Evolutionary conservation across 768 basidiomycete species (phyloP).

Genomic region (Lentinula aciculospora): DNA sequence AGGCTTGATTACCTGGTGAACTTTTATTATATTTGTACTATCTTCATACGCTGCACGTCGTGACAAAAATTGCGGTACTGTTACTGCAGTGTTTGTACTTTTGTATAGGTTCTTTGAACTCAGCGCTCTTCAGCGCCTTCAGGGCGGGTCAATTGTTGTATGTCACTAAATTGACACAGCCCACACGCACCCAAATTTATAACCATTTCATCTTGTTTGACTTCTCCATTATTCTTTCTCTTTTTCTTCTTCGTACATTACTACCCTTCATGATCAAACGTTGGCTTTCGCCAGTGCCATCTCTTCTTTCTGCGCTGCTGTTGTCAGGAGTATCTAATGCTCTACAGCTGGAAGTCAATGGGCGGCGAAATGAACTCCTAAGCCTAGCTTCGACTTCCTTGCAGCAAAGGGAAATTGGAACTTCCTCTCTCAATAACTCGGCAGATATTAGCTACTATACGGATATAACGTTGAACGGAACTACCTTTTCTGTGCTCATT

Average conservation of each 20-base stretch:
- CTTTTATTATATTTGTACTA: neutral
- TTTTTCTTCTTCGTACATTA: neutral
- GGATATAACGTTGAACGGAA: constrained; percentile 30
- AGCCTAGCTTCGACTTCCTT: neutral
- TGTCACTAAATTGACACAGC: neutral
- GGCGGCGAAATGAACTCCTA: constrained; percentile 10
- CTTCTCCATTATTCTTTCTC: neutral
- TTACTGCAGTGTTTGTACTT: neutral
- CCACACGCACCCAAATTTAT: neutral
- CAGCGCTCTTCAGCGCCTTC: neutral
- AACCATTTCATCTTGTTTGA: neutral
- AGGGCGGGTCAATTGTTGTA: neutral
- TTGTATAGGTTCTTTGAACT: neutral
- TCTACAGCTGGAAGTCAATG: constrained; percentile 8
- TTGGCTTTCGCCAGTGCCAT: neutral
- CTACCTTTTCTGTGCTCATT: constrained; percentile 30
- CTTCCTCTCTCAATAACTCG: constrained; percentile 23
- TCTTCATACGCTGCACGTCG: neutral
- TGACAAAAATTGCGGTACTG: neutral
- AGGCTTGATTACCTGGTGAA: neutral
- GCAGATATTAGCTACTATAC: constrained; percentile 35
- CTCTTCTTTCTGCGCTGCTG: neutral
- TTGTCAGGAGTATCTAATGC: neutral
- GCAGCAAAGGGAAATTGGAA: neutral
- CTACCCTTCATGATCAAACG: neutral